A percentile compares a stretch with the other conserved stretches of the same genome.
Evolutionary conservation across 1,284 basidiomycete genomes (phyloP).

Genomic region (Mrakiaceae sp.): DNA sequence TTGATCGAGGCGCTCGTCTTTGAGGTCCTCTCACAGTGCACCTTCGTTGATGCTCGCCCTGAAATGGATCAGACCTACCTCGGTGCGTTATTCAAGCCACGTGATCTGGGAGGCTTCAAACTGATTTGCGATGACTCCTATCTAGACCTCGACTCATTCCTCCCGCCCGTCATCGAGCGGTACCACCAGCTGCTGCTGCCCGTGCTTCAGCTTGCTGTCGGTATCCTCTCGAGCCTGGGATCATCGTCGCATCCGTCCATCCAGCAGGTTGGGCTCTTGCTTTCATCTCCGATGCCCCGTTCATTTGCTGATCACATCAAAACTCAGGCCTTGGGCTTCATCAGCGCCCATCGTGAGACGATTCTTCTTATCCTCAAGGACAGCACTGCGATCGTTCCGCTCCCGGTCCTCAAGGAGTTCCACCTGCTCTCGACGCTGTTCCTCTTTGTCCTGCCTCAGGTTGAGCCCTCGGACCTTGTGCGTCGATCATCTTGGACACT

Average conservation of each 20-base stretch:
- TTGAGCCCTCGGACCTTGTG: constrained; percentile 53
- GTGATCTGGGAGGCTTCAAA: background rate
- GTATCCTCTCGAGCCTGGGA: constrained; percentile 39
- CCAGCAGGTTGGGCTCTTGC: constrained; percentile 45
- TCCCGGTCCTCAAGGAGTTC: constrained; percentile 37
- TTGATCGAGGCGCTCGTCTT: constrained; percentile 71
- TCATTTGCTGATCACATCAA: background rate
- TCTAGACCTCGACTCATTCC: constrained; percentile 63
- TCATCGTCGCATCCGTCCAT: constrained; percentile 50
- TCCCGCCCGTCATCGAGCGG: constrained; percentile 73
- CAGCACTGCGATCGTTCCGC: constrained; percentile 32
- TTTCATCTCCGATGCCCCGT: background rate
- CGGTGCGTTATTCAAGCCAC: constrained; percentile 41
- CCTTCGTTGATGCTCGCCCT: constrained; percentile 72
- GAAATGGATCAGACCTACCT: constrained; percentile 70
- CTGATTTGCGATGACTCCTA: constrained; percentile 1
- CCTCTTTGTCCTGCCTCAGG: constrained; percentile 35
- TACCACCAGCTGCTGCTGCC: constrained; percentile 83
- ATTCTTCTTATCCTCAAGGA: constrained; percentile 39
- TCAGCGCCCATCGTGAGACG: constrained; percentile 42
- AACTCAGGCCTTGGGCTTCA: constrained; percentile 36
- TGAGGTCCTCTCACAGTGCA: constrained; percentile 67
- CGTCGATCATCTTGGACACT: constrained; percentile 26
- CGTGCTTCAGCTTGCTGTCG: constrained; percentile 61
- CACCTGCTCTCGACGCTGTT: constrained; percentile 39